Evolutionary conservation across 192 early-diverging fungal genomes (phyloP).

Genomic region (Backusella sp.): DNA sequence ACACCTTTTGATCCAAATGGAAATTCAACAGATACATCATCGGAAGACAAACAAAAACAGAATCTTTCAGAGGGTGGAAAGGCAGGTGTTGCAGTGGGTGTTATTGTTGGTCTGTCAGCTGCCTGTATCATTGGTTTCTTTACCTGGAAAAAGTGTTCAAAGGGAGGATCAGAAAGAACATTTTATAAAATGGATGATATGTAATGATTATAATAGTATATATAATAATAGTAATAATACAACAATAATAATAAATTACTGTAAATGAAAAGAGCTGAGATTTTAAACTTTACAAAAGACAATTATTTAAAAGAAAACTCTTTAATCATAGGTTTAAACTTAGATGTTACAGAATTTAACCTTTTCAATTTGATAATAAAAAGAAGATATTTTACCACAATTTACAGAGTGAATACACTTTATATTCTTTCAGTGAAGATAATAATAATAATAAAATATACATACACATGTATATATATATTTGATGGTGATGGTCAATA

Average conservation of each 20-base stretch:
- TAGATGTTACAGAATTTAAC: too few species aligned
- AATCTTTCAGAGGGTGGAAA: constrained; percentile 2
- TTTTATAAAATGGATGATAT: constrained; percentile 8
- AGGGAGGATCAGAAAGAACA: neutral
- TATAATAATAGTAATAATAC: constrained; percentile 1
- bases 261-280: too few species aligned
- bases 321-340: too few species aligned
- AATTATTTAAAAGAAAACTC: too few species aligned
- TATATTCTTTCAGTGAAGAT: neutral
- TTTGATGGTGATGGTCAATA: too few species aligned
- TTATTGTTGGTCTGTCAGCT: constrained; percentile 7
- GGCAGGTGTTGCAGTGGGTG: constrained; percentile 10
- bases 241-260: neutral
- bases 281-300: too few species aligned
- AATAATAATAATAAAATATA: neutral
- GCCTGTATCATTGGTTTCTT: neutral
- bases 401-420: neutral
- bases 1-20: neutral
- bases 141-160: neutral
- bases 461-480: too few species aligned
- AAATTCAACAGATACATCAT: neutral
- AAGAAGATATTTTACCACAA: neutral
- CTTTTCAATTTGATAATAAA: neutral
- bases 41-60: neutral
- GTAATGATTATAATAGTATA: neutral